Percentiles rank a stretch among this genome's conserved stretches.
phyloP scores from a whole-genome alignment of 177 flowering plant species.

The Vitis hybrid region DNA sequence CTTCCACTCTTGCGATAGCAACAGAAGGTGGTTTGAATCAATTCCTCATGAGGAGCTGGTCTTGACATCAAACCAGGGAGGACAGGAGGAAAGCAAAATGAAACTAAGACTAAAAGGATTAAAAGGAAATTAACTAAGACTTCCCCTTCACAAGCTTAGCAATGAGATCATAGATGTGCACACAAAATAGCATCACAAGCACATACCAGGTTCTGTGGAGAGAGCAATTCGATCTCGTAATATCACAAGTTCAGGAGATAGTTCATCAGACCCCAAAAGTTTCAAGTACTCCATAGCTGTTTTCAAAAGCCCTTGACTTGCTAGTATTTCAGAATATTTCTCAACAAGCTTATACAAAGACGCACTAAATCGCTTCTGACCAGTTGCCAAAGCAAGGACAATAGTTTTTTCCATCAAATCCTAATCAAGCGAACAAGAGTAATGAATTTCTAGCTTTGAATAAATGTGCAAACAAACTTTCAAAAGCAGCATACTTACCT shows the following conservation, averaged over 20 bases:
- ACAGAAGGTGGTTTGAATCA: no score
- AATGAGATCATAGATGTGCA: neutral
- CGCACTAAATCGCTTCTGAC: constrained; percentile 83
- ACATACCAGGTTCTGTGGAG: constrained; percentile 59
- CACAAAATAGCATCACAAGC: neutral
- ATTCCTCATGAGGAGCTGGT: no score
- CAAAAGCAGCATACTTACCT: constrained; percentile 45
- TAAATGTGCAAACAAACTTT: neutral
- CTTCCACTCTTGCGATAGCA: no score
- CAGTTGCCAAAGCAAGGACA: constrained; percentile 85
- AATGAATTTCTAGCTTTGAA: neutral
- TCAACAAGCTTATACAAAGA: constrained; percentile 88
- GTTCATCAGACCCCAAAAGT: constrained; percentile 76
- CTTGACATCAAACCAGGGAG: no score
- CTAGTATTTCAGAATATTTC: constrained; percentile 93
- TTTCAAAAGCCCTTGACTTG: constrained; percentile 87
- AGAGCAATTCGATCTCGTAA: constrained; percentile 78
- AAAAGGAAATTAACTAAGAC: neutral
- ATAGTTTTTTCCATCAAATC: constrained; percentile 98
- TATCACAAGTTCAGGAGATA: constrained; percentile 82
- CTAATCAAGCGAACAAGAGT: constrained; percentile 27
- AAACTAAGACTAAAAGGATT: neutral
- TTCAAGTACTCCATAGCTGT: constrained; percentile 93
- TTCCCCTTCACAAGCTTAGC: neutral
- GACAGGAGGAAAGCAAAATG: neutral